phyloP scores from a whole-genome alignment of 2,329 filamentous ascomycete species.

The Botrytis hyacinthi region DNA sequence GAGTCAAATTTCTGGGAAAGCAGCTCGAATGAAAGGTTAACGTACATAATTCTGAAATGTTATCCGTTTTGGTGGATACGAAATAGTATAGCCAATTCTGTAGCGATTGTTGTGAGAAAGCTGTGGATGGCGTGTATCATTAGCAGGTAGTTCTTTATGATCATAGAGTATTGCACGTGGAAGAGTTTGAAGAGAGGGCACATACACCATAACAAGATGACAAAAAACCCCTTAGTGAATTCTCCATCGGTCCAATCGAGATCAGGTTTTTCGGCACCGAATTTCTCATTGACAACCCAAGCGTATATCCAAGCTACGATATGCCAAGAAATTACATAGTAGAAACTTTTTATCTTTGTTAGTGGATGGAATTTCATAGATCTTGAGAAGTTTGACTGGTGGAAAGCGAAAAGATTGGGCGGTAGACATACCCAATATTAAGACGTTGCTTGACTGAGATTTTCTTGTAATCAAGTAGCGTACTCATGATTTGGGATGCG shows the following conservation, averaged over 20 bases:
- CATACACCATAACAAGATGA: slow-evolving; percentile 59
- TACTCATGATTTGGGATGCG: slow-evolving; percentile 12
- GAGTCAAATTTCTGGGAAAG: background rate
- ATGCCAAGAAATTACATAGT: slow-evolving; percentile 59
- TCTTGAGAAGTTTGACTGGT: background rate
- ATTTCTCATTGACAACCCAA: slow-evolving; percentile 55
- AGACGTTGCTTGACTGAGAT: slow-evolving; percentile 6
- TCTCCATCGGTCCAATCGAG: slow-evolving; percentile 62
- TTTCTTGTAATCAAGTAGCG: slow-evolving; percentile 10
- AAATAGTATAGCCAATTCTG: slow-evolving; percentile 11
- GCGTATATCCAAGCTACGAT: slow-evolving; percentile 51
- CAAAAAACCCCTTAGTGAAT: slow-evolving; percentile 63
- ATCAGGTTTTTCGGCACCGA: slow-evolving; percentile 52
- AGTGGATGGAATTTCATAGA: background rate
- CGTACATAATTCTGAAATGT: slow-evolving; percentile 8
- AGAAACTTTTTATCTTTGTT: slow-evolving; percentile 31
- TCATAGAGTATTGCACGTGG: background rate
- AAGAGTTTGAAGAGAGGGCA: background rate
- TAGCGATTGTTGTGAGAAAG: background rate
- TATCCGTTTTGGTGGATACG: slow-evolving; percentile 21
- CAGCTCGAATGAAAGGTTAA: background rate
- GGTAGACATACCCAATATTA: background rate
- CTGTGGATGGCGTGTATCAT: background rate
- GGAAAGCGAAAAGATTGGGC: background rate
- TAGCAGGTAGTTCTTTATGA: background rate